These are phyloP conservation scores for Nicotiana noctiflora DNA, from an alignment of 257 asterid genomes.

Conservation along the genomic window DNA sequence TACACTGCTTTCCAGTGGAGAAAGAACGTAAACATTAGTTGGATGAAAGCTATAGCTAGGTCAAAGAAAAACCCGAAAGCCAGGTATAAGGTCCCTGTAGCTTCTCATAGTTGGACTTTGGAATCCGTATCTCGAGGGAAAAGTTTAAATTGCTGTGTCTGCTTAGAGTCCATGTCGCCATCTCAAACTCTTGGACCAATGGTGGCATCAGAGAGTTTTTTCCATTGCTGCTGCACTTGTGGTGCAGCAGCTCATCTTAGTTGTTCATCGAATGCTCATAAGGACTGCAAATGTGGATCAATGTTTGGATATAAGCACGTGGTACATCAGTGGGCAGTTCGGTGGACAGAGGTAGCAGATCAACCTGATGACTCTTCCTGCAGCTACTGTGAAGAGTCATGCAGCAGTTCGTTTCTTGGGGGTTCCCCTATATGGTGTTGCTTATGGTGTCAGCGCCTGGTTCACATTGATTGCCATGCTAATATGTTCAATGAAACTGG, in stretches of 20 bases:
- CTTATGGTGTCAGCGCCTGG: conserved; percentile 93
- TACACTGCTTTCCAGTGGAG: conserved; percentile 93
- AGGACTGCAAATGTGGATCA: conserved; percentile 80
- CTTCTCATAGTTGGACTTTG: conserved; percentile 71
- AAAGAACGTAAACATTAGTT: conserved; percentile 71
- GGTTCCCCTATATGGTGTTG: conserved; percentile 98
- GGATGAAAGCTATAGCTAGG: conserved; percentile 96
- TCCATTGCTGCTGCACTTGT: conserved; percentile 65
- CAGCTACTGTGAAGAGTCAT: conserved; percentile 93
- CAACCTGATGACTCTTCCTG: conserved; percentile 86
- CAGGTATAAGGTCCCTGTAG: conserved; percentile 56
- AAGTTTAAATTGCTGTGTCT: conserved; percentile 77
- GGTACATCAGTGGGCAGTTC: conserved; percentile 92
- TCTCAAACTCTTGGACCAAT: conserved; percentile 73
- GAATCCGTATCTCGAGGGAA: conserved; percentile 80
- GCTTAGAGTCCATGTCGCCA: conserved; percentile 66
- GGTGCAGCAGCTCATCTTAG: conserved; percentile 85
- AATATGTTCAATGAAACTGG: conserved; percentile 72
- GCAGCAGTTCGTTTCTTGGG: conserved; percentile 81
- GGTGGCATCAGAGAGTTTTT: conserved; percentile 59
- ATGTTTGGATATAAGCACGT: conserved; percentile 65
- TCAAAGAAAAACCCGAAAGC: conserved; percentile 86
- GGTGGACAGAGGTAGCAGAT: conserved; percentile 84
- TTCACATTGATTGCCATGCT: conserved; percentile 90
- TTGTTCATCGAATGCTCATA: conserved; percentile 69